These are phyloP conservation scores for Borealophlyctis nickersoniae DNA, from an alignment of 192 early-diverging fungal species.

Conservation along the genomic window DNA sequence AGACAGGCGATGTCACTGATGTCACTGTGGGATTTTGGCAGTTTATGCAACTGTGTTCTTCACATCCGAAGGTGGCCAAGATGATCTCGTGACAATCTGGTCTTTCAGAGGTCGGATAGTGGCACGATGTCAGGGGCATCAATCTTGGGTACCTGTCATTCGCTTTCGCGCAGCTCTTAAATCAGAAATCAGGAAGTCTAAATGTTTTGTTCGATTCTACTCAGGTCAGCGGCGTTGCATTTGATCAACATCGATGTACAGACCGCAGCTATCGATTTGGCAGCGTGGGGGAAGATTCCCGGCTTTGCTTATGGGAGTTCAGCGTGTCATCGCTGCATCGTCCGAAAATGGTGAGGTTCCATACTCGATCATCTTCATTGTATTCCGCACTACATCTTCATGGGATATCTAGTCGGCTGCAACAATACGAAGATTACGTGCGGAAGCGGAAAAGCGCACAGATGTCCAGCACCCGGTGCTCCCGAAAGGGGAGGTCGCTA, in stretches of 20 bases:
- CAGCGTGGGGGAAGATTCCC: constrained; percentile 86
- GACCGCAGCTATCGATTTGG: constrained; percentile 81
- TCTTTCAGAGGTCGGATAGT: constrained; percentile 74
- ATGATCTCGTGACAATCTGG: constrained; percentile 90
- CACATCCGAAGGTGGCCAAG: constrained; percentile 83
- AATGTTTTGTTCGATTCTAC: too few species aligned
- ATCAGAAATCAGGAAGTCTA: too few species aligned
- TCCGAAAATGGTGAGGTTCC: constrained; percentile 50
- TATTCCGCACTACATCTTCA: background rate
- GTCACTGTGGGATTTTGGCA: constrained; percentile 19
- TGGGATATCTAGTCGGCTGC: background rate
- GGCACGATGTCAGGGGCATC: constrained; percentile 86
- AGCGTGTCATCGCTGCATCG: constrained; percentile 70
- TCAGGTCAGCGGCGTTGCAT: constrained; percentile 64
- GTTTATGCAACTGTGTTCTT: background rate
- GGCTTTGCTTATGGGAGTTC: constrained; percentile 92
- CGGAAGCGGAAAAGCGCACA: constrained; percentile 18
- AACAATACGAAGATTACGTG: too few species aligned
- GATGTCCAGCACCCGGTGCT: constrained; percentile 39
- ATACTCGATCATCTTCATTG: background rate
- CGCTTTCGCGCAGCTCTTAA: too few species aligned
- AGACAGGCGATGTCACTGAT: background rate
- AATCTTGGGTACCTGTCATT: constrained; percentile 76
- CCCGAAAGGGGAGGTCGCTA: constrained; percentile 53
- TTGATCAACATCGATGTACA: constrained; percentile 78